Evolutionary conservation across 1,284 basidiomycete species (phyloP).

Genomic region (Volvariella volvacea): DNA sequence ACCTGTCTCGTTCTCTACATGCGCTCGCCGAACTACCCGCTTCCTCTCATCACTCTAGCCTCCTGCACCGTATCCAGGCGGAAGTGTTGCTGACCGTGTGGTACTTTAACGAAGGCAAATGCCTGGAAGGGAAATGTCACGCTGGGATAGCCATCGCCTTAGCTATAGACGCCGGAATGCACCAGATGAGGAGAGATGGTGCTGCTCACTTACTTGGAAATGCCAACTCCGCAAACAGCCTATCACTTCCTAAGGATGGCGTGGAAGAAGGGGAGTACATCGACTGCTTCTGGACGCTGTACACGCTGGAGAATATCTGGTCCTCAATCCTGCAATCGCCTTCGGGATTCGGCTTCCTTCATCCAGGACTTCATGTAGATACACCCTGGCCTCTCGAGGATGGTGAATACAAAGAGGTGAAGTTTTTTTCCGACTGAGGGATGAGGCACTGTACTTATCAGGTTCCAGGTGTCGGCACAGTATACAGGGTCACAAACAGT

Average conservation of each 20-base stretch:
- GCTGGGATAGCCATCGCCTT: constrained; percentile 29
- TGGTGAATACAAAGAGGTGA: constrained; percentile 28
- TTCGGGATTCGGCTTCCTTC: constrained; percentile 31
- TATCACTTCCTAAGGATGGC: constrained; percentile 18
- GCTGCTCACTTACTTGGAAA: constrained; percentile 9
- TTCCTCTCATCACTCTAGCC: constrained; percentile 21
- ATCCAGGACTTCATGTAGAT: constrained; percentile 42
- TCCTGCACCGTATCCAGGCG: constrained; percentile 43
- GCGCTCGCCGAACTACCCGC: constrained; percentile 23
- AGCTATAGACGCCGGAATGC: constrained; percentile 27
- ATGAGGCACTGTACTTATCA: background rate
- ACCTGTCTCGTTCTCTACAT: constrained; percentile 28
- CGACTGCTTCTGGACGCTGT: constrained; percentile 23
- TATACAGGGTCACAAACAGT: constrained; percentile 20
- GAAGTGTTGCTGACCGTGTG: constrained; percentile 48
- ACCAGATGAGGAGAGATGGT: constrained; percentile 25
- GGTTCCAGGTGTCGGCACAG: constrained; percentile 18
- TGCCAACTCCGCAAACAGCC: constrained; percentile 5
- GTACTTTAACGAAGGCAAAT: constrained; percentile 32
- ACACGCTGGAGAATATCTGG: constrained; percentile 23
- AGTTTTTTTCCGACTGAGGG: constrained; percentile 7
- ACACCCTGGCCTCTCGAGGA: constrained; percentile 51
- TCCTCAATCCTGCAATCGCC: constrained; percentile 16
- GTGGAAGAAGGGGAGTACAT: constrained; percentile 25
- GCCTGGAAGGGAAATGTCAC: constrained; percentile 33